Conservation (phyloP, 169 alveolate species). For the Cryptosporidium meleagridis region DNA sequence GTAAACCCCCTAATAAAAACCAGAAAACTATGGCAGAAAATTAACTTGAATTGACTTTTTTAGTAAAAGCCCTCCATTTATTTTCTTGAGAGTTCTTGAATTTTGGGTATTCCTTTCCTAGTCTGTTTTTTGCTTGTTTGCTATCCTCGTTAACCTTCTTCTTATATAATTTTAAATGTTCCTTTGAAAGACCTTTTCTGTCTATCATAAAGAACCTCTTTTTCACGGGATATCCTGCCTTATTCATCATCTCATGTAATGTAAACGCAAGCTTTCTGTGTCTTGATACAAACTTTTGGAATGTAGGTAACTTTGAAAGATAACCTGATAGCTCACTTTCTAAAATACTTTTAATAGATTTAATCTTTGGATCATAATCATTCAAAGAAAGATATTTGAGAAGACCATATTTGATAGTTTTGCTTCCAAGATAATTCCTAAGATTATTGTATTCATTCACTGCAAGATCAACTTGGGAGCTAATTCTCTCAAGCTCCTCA, state of each 20-base stretch:
- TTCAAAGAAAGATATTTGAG: slow-evolving; percentile 14
- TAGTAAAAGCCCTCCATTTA: slow-evolving; percentile 24
- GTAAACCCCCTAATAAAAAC: background rate
- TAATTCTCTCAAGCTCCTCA: slow-evolving; percentile 12
- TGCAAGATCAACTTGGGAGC: slow-evolving; percentile 15
- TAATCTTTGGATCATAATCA: slow-evolving; percentile 8
- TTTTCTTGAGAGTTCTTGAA: slow-evolving; percentile 14
- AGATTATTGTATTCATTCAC: slow-evolving; percentile 15
- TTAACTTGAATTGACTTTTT: background rate
- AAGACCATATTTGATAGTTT: slow-evolving; percentile 26
- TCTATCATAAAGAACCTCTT: slow-evolving; percentile 50
- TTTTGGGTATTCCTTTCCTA: background rate
- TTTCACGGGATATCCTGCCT: slow-evolving; percentile 61
- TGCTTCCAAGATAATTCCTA: slow-evolving; percentile 1
- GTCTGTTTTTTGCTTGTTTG: slow-evolving; percentile 7
- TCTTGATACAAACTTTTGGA: slow-evolving; percentile 61
- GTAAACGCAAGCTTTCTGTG: slow-evolving; percentile 23
- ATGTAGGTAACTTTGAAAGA: slow-evolving; percentile 8
- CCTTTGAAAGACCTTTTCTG: slow-evolving; percentile 69
- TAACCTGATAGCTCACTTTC: background rate
- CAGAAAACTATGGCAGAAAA: background rate
- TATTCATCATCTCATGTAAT: slow-evolving; percentile 34
- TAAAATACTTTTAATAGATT: slow-evolving; percentile 15
- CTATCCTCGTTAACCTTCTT: slow-evolving; percentile 27
- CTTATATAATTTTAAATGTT: slow-evolving; percentile 43